A percentile compares a stretch with the other conserved stretches of the same genome.
phyloP scores from a whole-genome alignment of 2,329 filamentous ascomycete species.

The Botrytis hyacinthi region DNA sequence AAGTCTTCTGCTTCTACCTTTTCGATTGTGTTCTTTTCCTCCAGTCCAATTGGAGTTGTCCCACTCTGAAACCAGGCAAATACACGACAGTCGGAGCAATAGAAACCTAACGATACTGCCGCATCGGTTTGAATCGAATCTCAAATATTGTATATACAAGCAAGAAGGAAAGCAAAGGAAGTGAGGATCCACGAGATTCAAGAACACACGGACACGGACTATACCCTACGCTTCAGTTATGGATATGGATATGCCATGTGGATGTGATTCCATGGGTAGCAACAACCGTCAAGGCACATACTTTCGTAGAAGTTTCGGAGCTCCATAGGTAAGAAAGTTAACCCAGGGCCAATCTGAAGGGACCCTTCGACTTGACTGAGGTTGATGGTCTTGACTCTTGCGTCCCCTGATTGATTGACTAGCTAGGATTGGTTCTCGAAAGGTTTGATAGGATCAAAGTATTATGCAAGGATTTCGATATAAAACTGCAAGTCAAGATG shows the following conservation, averaged over 20 bases:
- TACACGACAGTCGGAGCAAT: slow-evolving; percentile 7
- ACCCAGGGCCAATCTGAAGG: slow-evolving; percentile 4
- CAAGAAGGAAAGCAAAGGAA: slow-evolving; percentile 10
- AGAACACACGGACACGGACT: slow-evolving; percentile 21
- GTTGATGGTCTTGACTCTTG: neutral
- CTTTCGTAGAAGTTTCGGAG: neutral
- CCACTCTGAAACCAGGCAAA: slow-evolving; percentile 19
- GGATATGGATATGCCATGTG: slow-evolving; percentile 3
- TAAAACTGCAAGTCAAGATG: slow-evolving; percentile 4
- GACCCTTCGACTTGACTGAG: neutral
- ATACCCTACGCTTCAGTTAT: neutral
- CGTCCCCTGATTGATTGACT: neutral
- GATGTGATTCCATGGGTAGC: slow-evolving; percentile 6
- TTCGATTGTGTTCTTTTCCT: slow-evolving; percentile 8
- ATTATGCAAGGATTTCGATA: slow-evolving; percentile 8
- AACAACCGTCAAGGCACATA: slow-evolving; percentile 7
- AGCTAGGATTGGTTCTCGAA: neutral
- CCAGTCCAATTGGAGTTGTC: slow-evolving; percentile 16
- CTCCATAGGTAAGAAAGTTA: neutral
- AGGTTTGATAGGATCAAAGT: slow-evolving; percentile 9
- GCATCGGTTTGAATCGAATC: neutral
- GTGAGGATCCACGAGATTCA: slow-evolving; percentile 19
- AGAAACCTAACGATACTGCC: slow-evolving; percentile 14
- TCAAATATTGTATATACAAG: neutral
- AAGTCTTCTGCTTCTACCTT: slow-evolving; percentile 2